Conservation (phyloP, 768 basidiomycete species). For the Lactarius hengduanensis region DNA sequence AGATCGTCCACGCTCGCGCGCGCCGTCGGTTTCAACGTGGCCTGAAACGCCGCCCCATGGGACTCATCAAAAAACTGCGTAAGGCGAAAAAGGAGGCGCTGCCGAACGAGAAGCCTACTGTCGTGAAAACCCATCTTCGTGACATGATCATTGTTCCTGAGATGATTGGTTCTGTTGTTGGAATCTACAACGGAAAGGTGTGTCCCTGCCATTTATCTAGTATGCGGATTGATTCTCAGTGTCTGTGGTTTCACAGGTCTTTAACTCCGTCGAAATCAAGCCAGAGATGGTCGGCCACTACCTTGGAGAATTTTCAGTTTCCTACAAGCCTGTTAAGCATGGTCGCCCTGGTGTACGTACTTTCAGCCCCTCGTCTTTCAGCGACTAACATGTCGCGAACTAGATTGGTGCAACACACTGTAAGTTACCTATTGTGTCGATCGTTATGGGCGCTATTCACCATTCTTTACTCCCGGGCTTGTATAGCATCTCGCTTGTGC, state of each 20-base stretch:
- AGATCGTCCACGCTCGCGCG: conserved; percentile 97
- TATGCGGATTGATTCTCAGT: conserved; percentile 7
- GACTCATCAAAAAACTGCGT: conserved; percentile 98
- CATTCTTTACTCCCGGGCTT: conserved; percentile 11
- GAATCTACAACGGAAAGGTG: conserved; percentile 98
- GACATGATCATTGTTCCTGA: conserved; percentile 99
- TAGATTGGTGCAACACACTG: conserved; percentile 91
- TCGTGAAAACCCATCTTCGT: conserved; percentile 98
- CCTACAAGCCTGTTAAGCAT: conserved; percentile 99
- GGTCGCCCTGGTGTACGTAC: conserved; percentile 95
- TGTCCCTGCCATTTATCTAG: neutral
- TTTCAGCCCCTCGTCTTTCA: neutral
- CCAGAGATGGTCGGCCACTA: conserved; percentile 99
- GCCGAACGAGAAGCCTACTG: conserved; percentile 97
- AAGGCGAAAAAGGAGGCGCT: conserved; percentile 99
- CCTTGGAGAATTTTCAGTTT: conserved; percentile 95
- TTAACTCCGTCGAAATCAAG: conserved; percentile 98
- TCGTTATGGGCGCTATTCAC: conserved; percentile 12
- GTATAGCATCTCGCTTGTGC: conserved; percentile 71
- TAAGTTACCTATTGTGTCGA: conserved; percentile 41
- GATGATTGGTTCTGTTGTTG: conserved; percentile 98
- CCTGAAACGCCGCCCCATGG: conserved; percentile 97
- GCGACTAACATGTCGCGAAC: conserved; percentile 26
- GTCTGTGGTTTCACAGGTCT: conserved; percentile 50
- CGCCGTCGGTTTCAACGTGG: conserved; percentile 99